Conservation (phyloP, 192 early-diverging fungal genomes). For the Gryganskiella cystojenkinii region DNA sequence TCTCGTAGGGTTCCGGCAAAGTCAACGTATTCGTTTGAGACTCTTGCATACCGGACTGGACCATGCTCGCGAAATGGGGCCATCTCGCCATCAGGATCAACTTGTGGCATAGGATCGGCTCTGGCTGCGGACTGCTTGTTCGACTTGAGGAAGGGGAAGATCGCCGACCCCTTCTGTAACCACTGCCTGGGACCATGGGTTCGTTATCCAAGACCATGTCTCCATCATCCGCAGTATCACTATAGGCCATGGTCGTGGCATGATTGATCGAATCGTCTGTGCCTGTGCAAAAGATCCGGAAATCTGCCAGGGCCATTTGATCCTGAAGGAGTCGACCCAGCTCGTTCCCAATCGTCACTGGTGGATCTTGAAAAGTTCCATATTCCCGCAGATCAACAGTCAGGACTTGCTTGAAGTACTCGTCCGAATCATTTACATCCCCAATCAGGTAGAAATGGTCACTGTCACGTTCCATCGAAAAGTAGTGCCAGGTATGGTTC, state of each 20-base stretch:
- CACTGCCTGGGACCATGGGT: conserved; percentile 15
- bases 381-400: conserved; percentile 67
- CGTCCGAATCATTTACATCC: conserved; percentile 66
- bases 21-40: conserved; percentile 54
- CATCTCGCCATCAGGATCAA: conserved; percentile 71
- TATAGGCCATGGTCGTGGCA: neutral
- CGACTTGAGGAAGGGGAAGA: conserved; percentile 45
- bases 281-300: conserved; percentile 45
- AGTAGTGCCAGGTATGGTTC: conserved; percentile 67
- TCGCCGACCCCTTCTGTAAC: conserved; percentile 13
- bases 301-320: conserved; percentile 47
- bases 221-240: conserved; percentile 29
- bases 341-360: conserved; percentile 59
- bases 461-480: conserved; percentile 64
- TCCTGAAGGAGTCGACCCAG: conserved; percentile 59
- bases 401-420: conserved; percentile 64
- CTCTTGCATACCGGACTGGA: conserved; percentile 67
- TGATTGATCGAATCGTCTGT: conserved; percentile 24
- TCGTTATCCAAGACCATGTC: conserved; percentile 47
- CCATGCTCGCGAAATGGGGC: conserved; percentile 68
- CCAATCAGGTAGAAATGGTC: conserved; percentile 67
- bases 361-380: conserved; percentile 64
- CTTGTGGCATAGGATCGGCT: conserved; percentile 64
- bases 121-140: conserved; percentile 50
- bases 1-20: conserved; percentile 63